phyloP scores from a whole-genome alignment of 495 filamentous ascomycete genomes.

The Podospora pseudopauciseta region DNA sequence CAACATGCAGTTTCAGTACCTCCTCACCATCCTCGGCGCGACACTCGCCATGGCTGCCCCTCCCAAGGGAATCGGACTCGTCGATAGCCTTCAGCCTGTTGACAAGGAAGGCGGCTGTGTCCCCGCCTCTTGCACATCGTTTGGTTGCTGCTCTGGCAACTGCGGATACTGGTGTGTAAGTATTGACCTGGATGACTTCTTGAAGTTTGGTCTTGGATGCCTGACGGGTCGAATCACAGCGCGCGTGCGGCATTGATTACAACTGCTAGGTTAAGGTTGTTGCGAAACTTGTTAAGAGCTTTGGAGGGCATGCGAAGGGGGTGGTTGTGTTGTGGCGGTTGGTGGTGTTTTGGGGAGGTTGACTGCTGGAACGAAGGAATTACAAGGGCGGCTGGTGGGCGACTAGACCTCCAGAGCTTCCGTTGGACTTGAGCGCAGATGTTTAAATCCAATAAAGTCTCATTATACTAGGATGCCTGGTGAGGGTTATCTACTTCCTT shows the following conservation, averaged over 20 bases:
- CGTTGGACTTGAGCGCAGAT: no score
- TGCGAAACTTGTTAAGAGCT: not conserved
- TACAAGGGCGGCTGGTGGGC: no score
- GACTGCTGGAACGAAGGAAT: no score
- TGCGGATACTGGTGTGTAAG: conserved; percentile 6
- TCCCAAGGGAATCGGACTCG: not conserved
- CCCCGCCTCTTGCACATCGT: not conserved
- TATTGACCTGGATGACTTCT: not conserved
- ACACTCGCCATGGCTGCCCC: not conserved
- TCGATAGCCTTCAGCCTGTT: not conserved
- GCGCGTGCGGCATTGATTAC: not conserved
- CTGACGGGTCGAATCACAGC: not conserved
- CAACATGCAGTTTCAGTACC: not conserved
- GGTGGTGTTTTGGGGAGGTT: no score
- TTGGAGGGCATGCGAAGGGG: no score
- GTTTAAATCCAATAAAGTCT: no score
- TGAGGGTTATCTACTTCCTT: no score
- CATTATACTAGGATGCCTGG: no score
- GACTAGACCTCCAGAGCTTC: no score
- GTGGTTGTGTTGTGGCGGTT: no score
- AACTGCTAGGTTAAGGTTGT: not conserved
- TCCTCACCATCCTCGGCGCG: not conserved
- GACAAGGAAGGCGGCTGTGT: not conserved
- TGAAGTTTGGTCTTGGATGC: not conserved
- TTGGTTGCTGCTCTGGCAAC: not conserved